Percentiles rank a stretch among this genome's conserved stretches.
These are phyloP conservation scores for Biscogniauxia mediterranea DNA, from an alignment of 2,329 filamentous ascomycete species.

Conservation along the genomic window DNA sequence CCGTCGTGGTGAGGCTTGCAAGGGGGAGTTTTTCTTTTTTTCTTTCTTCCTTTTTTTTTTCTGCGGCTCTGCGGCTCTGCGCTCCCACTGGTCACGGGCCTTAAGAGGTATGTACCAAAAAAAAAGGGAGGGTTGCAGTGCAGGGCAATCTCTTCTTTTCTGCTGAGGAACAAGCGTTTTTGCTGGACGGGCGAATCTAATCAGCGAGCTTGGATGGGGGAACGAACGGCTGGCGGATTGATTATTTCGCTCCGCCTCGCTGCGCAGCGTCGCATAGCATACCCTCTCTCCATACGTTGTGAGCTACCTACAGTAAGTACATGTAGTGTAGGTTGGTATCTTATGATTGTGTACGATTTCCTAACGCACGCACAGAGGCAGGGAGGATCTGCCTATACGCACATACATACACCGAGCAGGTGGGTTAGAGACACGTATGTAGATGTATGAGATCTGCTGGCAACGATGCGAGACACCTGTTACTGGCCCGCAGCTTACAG, in stretches of 20 bases:
- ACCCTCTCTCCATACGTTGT: too few species aligned
- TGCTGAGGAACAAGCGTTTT: background rate
- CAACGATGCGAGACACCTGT: background rate
- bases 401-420: background rate
- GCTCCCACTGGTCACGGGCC: too few species aligned
- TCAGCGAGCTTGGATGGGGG: too few species aligned
- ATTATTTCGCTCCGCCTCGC: too few species aligned
- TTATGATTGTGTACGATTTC: background rate
- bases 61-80: background rate
- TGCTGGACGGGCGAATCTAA: too few species aligned
- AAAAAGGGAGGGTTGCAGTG: background rate
- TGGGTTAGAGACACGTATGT: background rate
- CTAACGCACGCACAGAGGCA: background rate
- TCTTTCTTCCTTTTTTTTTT: too few species aligned
- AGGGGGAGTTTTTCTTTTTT: too few species aligned
- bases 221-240: too few species aligned
- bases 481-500: background rate
- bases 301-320: too few species aligned
- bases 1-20: background rate
- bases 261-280: too few species aligned
- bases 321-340: too few species aligned
- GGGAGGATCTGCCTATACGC: background rate
- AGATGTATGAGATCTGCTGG: background rate
- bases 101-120: background rate
- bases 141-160: background rate